Conservation (phyloP, 2,329 filamentous ascomycete species). For the Ceratocystis alfenasii region DNA sequence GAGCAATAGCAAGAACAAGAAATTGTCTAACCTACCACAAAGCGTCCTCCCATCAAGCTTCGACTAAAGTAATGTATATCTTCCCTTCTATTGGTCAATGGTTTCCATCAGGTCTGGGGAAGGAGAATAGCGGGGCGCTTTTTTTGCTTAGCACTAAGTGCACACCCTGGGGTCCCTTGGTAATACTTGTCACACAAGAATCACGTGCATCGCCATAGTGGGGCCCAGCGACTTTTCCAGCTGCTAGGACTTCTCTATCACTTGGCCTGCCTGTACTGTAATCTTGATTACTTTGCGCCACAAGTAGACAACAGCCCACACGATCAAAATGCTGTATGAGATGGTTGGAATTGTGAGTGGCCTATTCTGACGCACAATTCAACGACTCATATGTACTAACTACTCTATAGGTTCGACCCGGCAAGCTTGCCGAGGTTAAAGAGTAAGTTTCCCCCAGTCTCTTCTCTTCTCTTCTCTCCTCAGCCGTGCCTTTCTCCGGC, state of each 20-base stretch:
- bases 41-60: slow-evolving; percentile 1
- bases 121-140: not conserved
- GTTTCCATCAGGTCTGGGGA: not conserved
- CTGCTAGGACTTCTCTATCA: not conserved
- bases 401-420: slow-evolving; percentile 65
- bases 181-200: not conserved
- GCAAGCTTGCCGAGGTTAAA: slow-evolving; percentile 82
- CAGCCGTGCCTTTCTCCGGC: not conserved
- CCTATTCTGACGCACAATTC: slow-evolving; percentile 18
- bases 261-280: not conserved
- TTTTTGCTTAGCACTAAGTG: not conserved
- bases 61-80: not conserved
- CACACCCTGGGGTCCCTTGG: not conserved
- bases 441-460: slow-evolving; percentile 50
- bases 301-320: not conserved
- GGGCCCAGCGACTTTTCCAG: slow-evolving; percentile 7
- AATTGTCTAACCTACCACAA: not conserved
- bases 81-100: slow-evolving; percentile 7
- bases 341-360: slow-evolving; percentile 81
- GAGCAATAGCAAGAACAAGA: not conserved
- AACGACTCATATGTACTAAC: slow-evolving; percentile 5
- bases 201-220: slow-evolving; percentile 1
- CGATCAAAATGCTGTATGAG: slow-evolving; percentile 81
- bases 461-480: not conserved
- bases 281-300: slow-evolving; percentile 1